phyloP scores from a whole-genome alignment of 2,329 filamentous ascomycete species.

The Phaeosphaeria sp. region DNA sequence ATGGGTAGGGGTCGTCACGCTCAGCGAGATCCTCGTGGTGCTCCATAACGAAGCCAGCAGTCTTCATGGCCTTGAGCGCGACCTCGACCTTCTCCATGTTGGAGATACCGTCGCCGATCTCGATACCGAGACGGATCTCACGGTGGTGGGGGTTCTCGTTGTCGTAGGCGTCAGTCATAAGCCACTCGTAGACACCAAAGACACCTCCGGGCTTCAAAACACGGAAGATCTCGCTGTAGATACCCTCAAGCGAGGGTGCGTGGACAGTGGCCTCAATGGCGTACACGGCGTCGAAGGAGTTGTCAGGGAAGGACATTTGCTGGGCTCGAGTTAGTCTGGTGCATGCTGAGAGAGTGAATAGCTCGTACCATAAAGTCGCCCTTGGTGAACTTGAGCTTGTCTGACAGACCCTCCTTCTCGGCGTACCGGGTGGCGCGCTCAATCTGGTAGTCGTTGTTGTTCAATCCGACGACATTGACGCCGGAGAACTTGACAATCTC shows the following conservation, averaged over 20 bases:
- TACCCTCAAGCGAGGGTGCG: constrained; percentile 85
- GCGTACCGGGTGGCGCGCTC: constrained; percentile 89
- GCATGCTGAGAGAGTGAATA: neutral
- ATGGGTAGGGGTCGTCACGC: constrained; percentile 76
- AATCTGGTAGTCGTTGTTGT: constrained; percentile 99
- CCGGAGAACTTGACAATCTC: constrained; percentile 97
- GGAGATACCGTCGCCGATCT: constrained; percentile 94
- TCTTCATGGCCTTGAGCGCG: constrained; percentile 80
- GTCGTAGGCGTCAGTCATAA: constrained; percentile 97
- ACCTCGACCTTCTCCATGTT: constrained; percentile 94
- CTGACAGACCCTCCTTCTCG: constrained; percentile 76
- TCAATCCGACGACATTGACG: constrained; percentile 86
- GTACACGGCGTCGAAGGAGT: constrained; percentile 93
- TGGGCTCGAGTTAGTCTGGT: constrained; percentile 40
- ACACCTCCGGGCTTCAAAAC: constrained; percentile 94
- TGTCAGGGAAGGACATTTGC: constrained; percentile 95
- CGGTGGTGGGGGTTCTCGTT: constrained; percentile 86
- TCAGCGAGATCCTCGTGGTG: constrained; percentile 87
- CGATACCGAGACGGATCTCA: constrained; percentile 90
- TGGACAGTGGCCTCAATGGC: constrained; percentile 98
- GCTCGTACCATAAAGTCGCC: constrained; percentile 85
- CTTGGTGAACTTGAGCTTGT: constrained; percentile 87
- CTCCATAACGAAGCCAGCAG: constrained; percentile 84
- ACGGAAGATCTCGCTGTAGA: constrained; percentile 93
- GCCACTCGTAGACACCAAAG: constrained; percentile 98